phyloP scores from a whole-genome alignment of 768 basidiomycete genomes.

The Suillus paluster region DNA sequence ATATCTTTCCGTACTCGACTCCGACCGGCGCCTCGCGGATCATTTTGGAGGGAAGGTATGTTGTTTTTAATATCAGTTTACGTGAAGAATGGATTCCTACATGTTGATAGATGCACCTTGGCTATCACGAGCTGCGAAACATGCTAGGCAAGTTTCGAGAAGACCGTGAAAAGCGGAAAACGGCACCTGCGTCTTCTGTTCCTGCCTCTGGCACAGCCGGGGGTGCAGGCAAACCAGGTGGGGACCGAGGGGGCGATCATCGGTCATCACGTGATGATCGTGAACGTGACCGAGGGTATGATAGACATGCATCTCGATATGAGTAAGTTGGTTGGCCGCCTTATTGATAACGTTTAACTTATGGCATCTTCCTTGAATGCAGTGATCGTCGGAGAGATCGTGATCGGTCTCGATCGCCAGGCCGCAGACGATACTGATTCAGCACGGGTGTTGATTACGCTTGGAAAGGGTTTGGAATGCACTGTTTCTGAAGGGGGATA shows the following conservation, averaged over 20 bases:
- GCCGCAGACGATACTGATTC: constrained; percentile 60
- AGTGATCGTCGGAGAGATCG: constrained; percentile 75
- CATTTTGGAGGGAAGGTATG: constrained; percentile 99
- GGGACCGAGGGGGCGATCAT: constrained; percentile 54
- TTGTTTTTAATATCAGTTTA: constrained; percentile 20
- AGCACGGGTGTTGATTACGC: constrained; percentile 5
- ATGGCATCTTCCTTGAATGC: constrained; percentile 14
- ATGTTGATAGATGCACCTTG: constrained; percentile 88
- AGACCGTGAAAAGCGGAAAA: constrained; percentile 82
- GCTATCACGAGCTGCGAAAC: constrained; percentile 97
- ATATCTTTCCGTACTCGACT: constrained; percentile 97
- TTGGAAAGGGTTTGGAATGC: constrained; percentile 5
- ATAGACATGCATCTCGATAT: constrained; percentile 73
- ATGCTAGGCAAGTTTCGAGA: constrained; percentile 91
- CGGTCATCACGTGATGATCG: constrained; percentile 65
- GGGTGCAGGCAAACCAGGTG: constrained; percentile 44
- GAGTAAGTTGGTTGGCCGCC: constrained; percentile 54
- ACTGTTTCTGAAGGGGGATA: background rate
- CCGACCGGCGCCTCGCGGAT: constrained; percentile 97
- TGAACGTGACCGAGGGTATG: constrained; percentile 71
- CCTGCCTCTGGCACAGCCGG: constrained; percentile 43
- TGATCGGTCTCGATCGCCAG: constrained; percentile 75
- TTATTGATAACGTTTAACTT: constrained; percentile 26
- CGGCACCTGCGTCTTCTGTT: constrained; percentile 49
- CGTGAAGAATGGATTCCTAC: constrained; percentile 33